A percentile compares a stretch with the other conserved stretches of the same genome.
phyloP scores from a whole-genome alignment of 2,329 filamentous ascomycete genomes.

The Talaromyces albobiverticillius region DNA sequence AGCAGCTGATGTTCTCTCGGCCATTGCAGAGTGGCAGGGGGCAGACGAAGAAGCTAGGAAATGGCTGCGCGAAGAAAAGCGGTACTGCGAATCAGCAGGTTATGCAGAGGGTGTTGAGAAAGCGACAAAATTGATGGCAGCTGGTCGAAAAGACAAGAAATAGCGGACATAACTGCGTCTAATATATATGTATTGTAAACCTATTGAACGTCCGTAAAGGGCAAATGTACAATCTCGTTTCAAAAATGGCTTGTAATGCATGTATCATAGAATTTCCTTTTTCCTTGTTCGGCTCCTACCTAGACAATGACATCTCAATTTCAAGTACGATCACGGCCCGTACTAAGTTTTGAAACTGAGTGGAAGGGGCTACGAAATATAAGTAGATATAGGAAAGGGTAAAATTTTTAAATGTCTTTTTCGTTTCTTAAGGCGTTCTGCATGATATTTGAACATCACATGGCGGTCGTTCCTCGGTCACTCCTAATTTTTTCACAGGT shows the following conservation, averaged over 20 bases:
- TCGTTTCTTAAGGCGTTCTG: slow-evolving; percentile 18
- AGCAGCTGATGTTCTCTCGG: slow-evolving; percentile 73
- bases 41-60: slow-evolving; percentile 62
- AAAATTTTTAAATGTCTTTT: slow-evolving; percentile 35
- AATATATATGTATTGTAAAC: not conserved
- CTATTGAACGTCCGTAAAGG: not conserved
- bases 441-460: slow-evolving; percentile 40
- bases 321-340: too few species aligned
- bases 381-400: slow-evolving; percentile 5
- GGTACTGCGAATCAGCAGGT: slow-evolving; percentile 50
- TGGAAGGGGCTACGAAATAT: not conserved
- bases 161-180: not conserved
- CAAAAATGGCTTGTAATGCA: too few species aligned
- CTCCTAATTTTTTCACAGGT: slow-evolving; percentile 29
- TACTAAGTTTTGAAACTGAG: too few species aligned
- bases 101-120: slow-evolving; percentile 32
- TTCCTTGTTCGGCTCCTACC: not conserved
- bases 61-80: slow-evolving; percentile 67
- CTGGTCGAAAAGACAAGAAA: not conserved
- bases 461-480: slow-evolving; percentile 28
- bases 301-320: not conserved
- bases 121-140: slow-evolving; percentile 19
- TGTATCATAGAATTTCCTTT: not conserved
- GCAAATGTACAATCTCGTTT: too few species aligned
- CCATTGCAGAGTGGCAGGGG: slow-evolving; percentile 74